Evolutionary conservation across 164 flowering plant species (phyloP), one percentile per base, ranked within the genome.

Genomic region (Saururus chinensis): DNA sequence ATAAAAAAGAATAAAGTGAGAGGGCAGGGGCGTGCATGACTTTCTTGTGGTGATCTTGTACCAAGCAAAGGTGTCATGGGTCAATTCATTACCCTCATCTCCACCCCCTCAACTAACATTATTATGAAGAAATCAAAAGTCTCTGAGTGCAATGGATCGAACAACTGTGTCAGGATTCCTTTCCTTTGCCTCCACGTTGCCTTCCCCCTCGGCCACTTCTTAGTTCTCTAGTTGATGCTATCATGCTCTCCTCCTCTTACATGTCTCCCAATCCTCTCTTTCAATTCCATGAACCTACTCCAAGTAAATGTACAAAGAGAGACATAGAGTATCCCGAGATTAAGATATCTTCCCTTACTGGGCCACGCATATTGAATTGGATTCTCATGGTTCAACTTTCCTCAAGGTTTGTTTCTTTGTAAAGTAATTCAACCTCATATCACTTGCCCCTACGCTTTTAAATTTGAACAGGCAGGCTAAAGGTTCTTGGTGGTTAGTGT

Each of bases 131-230:
- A 30, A 53, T 66, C 63, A 53, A 61, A 62, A 58, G 57, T 58
- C 57, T 59, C 66, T 66, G 58, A 42, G 69, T 62, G 53, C 69
- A 61, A 59, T 25, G 56, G 25, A 30, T 55, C 56, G 53, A 66
- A 66, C 70, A 70, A 62, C 41, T 60, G 62, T 66, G 72, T 70
- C 68, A 64, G 72, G 65, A 64, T 70, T 70, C 73, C 73, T 70
- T 70, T 62, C 70, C 73, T 66, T 70, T 62, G 69, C 73, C 69
- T 66, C 73, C 73, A 70, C 73, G 73, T 70, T 66, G 60, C 60
- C 42, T 56, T 66, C 63, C 66, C 51, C 51, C 48, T 61, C 51
- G 37, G 22, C 51, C 54, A 61, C 62, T 61, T 67, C 56, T n/a
- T 12, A 53, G 52, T 48, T 48, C 10, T 7, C 35, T 56, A 40